Evolutionary conservation across 2,329 filamentous ascomycete genomes (phyloP), one percentile per base, ranked within the genome.

Genomic region (Curvularia sp.): DNA sequence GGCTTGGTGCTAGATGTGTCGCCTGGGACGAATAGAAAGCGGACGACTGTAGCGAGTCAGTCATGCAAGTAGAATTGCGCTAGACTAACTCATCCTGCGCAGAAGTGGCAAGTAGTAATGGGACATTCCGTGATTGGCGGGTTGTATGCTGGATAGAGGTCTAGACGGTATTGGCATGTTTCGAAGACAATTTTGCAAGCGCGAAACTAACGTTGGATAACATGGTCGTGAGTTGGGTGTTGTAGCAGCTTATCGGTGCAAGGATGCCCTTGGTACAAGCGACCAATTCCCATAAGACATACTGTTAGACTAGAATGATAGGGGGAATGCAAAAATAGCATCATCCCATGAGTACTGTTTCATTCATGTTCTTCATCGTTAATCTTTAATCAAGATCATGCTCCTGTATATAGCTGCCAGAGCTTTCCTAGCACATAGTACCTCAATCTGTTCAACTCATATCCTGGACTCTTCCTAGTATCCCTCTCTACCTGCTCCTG

Each of bases 401-500:
- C 28, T 41, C 24, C 7, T 50, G 15, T 50, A 15, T 30, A 31
- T 30, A 28, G 48, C 48, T 50, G 6, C 35, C 33, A 41, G 48
- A 22, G 48, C 48, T 41, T 47, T 50, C 48, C 24, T 41, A 20
- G 35, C 24, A 50, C 26, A 28, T 26, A 8, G 30, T 28, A 15
- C 31, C 30, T 24, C 28, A 22, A 15, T 30, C n/a, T 24, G 24
- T 20, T n/a, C 18, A n/a, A 52, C 31, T 8, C 35, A 28, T 31
- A 28, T 18, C 20, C 30, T 38, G 7, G 30, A 48, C 7, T 24
- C 35, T 42, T 43, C 26, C 20, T 31, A 8, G 15, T 35, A 26
- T 26, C 12, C 13, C 10, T 31, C 26, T 43, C 44, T 48, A 55
- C 51, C 55, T 58, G 8, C 35, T 28, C 30, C 49, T 39, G 18